Conservation (phyloP, 495 filamentous ascomycete species). For the Barbatosphaeria neglecta region DNA sequence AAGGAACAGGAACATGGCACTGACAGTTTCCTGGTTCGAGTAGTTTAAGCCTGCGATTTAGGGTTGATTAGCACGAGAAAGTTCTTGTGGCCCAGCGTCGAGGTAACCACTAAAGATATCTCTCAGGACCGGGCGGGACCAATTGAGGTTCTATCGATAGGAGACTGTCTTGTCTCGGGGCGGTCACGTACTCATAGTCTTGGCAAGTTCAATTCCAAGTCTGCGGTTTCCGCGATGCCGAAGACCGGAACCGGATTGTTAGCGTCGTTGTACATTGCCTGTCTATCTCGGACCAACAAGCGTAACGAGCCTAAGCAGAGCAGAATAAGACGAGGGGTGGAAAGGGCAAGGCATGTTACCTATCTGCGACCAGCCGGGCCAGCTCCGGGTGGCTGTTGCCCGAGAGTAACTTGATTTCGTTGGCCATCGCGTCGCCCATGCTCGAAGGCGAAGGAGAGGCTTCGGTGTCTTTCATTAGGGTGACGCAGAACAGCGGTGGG, state of each 20-base stretch:
- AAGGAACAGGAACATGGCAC: not conserved
- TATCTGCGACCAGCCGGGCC: constrained; percentile 73
- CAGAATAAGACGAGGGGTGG: too few species aligned
- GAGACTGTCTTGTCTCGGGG: too few species aligned
- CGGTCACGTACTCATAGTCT: not conserved
- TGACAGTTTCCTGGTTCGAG: not conserved
- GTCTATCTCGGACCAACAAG: too few species aligned
- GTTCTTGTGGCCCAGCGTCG: not conserved
- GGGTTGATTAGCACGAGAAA: too few species aligned
- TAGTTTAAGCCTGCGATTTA: not conserved
- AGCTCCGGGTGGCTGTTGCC: constrained; percentile 83
- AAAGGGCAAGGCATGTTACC: constrained; percentile 46
- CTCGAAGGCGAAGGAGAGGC: not conserved
- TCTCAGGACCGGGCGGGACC: too few species aligned
- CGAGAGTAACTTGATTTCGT: constrained; percentile 83
- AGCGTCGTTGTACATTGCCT: too few species aligned
- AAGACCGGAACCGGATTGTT: not conserved
- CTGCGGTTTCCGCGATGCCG: too few species aligned
- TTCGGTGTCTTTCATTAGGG: not conserved
- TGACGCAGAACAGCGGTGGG: not conserved
- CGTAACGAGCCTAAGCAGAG: too few species aligned
- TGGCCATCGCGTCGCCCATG: constrained; percentile 30
- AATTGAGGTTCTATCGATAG: too few species aligned
- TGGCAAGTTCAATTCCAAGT: constrained; percentile 42
- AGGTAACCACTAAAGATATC: not conserved